phyloP scores from a whole-genome alignment of 352 stramenopile genomes.

The Globisporangium sylvaticum region DNA sequence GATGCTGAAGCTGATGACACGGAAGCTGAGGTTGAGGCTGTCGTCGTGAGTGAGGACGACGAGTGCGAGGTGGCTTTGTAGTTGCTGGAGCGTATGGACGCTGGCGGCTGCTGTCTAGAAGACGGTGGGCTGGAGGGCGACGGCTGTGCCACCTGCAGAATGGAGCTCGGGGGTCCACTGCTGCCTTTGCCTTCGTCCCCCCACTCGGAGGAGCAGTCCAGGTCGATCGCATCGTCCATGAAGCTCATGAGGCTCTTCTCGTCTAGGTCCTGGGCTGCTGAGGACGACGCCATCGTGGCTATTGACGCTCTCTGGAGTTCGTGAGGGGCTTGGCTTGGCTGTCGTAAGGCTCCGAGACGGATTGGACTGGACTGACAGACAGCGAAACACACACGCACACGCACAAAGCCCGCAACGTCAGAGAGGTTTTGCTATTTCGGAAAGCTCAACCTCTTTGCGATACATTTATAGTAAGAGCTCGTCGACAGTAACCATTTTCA shows the following conservation, averaged over 20 bases:
- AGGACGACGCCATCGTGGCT: background rate
- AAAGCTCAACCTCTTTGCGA: background rate
- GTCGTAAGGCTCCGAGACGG: background rate
- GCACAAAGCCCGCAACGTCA: background rate
- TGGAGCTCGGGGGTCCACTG: background rate
- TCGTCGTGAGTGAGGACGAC: background rate
- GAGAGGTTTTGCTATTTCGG: background rate
- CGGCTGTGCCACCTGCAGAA: background rate
- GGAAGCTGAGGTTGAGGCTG: background rate
- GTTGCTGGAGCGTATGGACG: background rate
- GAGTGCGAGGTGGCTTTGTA: background rate
- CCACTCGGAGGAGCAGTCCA: constrained; percentile 7
- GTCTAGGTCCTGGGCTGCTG: constrained; percentile 1
- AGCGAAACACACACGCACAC: background rate
- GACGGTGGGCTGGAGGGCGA: background rate
- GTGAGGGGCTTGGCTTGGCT: background rate
- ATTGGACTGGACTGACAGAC: background rate
- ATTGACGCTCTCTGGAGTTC: background rate
- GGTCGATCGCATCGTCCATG: constrained; percentile 1
- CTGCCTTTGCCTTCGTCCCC: background rate
- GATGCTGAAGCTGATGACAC: background rate
- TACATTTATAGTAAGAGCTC: background rate
- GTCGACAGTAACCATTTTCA: background rate
- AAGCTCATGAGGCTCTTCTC: constrained; percentile 11
- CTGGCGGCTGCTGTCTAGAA: background rate